Evolutionary conservation across 495 filamentous ascomycete genomes (phyloP).

Genomic region (Xylaria venustula): DNA sequence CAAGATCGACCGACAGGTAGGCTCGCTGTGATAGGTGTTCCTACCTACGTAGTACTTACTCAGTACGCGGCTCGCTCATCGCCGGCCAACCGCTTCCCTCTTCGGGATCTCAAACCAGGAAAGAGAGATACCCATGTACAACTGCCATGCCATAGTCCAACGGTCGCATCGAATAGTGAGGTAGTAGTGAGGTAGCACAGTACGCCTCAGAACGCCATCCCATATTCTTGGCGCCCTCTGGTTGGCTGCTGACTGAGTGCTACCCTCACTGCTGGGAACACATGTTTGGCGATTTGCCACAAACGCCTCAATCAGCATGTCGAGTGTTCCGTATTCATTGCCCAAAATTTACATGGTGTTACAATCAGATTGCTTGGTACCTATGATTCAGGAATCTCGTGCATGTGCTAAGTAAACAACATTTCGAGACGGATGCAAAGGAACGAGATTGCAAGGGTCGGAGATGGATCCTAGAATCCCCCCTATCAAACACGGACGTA

Average conservation of each 20-base stretch:
- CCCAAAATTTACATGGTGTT: too few relatives aligned
- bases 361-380: too few relatives aligned
- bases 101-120: background rate
- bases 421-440: background rate
- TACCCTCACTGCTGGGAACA: background rate
- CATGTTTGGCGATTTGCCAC: background rate
- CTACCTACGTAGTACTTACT: too few relatives aligned
- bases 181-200: background rate
- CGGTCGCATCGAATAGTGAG: background rate
- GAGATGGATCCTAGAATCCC: background rate
- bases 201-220: too few relatives aligned
- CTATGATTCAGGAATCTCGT: too few relatives aligned
- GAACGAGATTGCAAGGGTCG: background rate
- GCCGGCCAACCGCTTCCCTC: constrained; percentile 7
- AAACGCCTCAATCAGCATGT: background rate
- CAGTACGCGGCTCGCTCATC: too few relatives aligned
- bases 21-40: constrained; percentile 14
- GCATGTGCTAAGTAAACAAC: too few relatives aligned
- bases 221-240: background rate
- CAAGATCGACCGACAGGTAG: constrained; percentile 5
- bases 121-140: constrained; percentile 5
- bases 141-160: too few relatives aligned
- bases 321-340: background rate
- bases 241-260: background rate
- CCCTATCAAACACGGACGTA: background rate